Conservation (phyloP, 2,329 filamentous ascomycete genomes). For the Orbilia javanica region DNA sequence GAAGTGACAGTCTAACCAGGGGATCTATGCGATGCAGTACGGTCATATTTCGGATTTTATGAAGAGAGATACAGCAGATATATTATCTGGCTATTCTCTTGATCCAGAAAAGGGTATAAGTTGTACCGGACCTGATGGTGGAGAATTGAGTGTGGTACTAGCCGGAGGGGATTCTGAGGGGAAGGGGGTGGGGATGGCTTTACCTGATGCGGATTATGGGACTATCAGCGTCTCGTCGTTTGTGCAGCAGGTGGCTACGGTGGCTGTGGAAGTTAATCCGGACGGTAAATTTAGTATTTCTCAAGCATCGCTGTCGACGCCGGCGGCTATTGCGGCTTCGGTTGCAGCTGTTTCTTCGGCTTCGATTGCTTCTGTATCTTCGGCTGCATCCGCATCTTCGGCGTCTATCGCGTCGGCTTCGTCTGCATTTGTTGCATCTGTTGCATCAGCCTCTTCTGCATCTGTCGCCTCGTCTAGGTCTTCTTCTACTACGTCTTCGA, state of each 20-base stretch:
- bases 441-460: not conserved
- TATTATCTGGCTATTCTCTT: not conserved
- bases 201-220: not conserved
- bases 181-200: not conserved
- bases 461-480: not conserved
- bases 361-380: not conserved
- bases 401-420: not conserved
- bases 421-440: not conserved
- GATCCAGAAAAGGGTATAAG: not conserved
- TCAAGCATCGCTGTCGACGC: not conserved
- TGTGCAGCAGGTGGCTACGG: slow-evolving; percentile 4
- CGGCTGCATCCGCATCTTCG: not conserved
- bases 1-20: not conserved
- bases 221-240: not conserved
- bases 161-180: not conserved
- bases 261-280: not conserved
- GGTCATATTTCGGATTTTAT: not conserved
- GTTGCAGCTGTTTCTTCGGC: not conserved
- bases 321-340: not conserved
- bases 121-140: not conserved
- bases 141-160: not conserved
- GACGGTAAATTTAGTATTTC: not conserved
- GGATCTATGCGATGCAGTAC: not conserved
- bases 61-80: not conserved
- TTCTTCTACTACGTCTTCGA: not conserved